These are phyloP conservation scores for Yamadazyma triangularis DNA, from an alignment of 1,139 yeast species.

Conservation along the genomic window DNA sequence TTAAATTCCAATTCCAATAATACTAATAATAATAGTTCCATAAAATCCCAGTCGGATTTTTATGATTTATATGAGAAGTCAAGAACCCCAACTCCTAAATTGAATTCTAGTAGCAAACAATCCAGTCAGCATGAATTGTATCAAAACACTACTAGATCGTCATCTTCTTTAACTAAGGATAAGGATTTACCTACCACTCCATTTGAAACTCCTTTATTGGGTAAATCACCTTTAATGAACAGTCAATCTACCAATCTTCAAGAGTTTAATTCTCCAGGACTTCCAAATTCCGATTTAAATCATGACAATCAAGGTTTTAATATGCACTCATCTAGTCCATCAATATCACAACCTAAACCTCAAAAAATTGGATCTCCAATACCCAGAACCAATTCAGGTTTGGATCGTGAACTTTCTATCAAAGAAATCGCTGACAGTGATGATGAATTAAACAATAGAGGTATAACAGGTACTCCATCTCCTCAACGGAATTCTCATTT, in stretches of 20 bases:
- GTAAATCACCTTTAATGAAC: background rate
- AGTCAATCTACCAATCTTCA: background rate
- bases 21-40: background rate
- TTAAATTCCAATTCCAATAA: slow-evolving; percentile 1
- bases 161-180: slow-evolving; percentile 20
- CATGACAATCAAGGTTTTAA: too few relatives aligned
- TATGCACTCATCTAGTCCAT: background rate
- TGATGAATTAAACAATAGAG: slow-evolving; percentile 23
- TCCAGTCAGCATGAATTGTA: slow-evolving; percentile 6
- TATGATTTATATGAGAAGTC: slow-evolving; percentile 19
- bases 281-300: background rate
- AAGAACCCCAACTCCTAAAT: slow-evolving; percentile 13
- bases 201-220: background rate
- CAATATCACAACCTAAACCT: slow-evolving; percentile 4
- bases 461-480: slow-evolving; percentile 2
- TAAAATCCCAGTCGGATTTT: slow-evolving; percentile 8
- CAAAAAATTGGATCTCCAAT: slow-evolving; percentile 2
- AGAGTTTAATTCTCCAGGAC: too few relatives aligned
- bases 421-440: slow-evolving; percentile 43
- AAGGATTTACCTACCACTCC: slow-evolving; percentile 28
- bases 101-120: slow-evolving; percentile 5
- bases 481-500: background rate
- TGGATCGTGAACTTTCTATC: slow-evolving; percentile 28
- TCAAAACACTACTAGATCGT: slow-evolving; percentile 9
- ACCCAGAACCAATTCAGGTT: slow-evolving; percentile 2